Evolutionary conservation across 2,329 filamentous ascomycete species (phyloP).

Genomic region (Cladobotryum protrusum): DNA sequence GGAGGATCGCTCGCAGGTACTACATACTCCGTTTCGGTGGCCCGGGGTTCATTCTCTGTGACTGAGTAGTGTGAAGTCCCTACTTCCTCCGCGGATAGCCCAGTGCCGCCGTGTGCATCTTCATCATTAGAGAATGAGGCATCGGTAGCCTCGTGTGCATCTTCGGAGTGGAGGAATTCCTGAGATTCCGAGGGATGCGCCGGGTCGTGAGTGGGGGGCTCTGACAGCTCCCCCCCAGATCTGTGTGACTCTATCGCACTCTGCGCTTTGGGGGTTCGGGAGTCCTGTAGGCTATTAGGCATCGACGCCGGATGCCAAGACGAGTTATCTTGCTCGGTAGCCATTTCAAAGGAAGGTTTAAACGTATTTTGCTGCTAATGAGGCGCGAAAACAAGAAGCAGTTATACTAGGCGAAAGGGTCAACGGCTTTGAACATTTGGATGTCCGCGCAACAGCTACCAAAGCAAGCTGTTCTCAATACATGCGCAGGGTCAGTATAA

Average conservation of each 20-base stretch:
- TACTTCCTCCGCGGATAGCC: constrained; percentile 19
- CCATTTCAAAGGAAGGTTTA: constrained; percentile 26
- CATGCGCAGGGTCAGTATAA: constrained; percentile 3
- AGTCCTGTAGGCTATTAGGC: constrained; percentile 25
- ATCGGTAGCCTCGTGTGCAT: constrained; percentile 11
- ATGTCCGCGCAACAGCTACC: background rate
- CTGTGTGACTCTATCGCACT: constrained; percentile 1
- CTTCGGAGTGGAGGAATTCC: constrained; percentile 1
- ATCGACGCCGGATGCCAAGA: constrained; percentile 38
- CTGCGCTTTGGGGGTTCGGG: constrained; percentile 14
- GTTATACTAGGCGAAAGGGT: constrained; percentile 1
- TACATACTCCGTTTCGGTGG: background rate
- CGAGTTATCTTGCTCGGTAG: constrained; percentile 28
- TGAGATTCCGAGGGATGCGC: background rate
- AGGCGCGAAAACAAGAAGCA: constrained; percentile 6
- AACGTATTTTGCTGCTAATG: constrained; percentile 1
- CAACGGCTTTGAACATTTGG: background rate
- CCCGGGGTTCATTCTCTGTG: background rate
- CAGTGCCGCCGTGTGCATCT: constrained; percentile 19
- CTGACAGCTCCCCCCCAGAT: constrained; percentile 6
- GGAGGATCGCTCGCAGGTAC: constrained; percentile 5
- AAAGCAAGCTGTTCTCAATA: constrained; percentile 2
- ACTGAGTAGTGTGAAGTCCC: constrained; percentile 9
- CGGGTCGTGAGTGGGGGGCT: background rate
- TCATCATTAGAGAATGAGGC: constrained; percentile 19